Evolutionary conservation across 495 filamentous ascomycete genomes (phyloP).

Genomic region (Hypoxylon trugodes): DNA sequence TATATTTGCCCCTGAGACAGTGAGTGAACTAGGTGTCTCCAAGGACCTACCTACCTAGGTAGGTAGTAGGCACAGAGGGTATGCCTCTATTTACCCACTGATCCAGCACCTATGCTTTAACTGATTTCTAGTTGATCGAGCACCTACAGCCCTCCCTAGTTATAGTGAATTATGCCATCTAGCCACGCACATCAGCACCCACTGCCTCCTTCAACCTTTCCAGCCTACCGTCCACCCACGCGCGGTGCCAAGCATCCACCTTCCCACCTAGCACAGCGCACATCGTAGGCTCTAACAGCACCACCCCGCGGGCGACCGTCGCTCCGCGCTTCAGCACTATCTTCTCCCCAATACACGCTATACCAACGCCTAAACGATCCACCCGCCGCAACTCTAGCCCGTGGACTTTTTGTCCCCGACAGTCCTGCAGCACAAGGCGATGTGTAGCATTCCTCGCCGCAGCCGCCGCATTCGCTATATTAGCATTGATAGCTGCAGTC

Average conservation of each 20-base stretch:
- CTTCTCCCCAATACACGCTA: slow-evolving; percentile 81
- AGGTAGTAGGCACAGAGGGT: too few relatives aligned
- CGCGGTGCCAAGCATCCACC: slow-evolving; percentile 79
- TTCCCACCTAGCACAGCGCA: slow-evolving; percentile 82
- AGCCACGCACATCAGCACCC: slow-evolving; percentile 43
- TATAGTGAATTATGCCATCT: background rate
- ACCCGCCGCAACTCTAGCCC: slow-evolving; percentile 77
- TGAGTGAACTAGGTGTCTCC: too few relatives aligned
- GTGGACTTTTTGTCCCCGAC: slow-evolving; percentile 70
- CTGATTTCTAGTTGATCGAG: background rate
- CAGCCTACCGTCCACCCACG: slow-evolving; percentile 79
- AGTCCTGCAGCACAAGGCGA: slow-evolving; percentile 85
- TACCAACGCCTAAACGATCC: slow-evolving; percentile 68
- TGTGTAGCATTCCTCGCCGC: slow-evolving; percentile 67
- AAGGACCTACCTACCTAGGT: too few relatives aligned
- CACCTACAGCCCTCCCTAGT: background rate
- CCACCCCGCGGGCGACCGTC: slow-evolving; percentile 76
- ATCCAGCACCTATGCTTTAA: too few relatives aligned
- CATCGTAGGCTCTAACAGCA: slow-evolving; percentile 73
- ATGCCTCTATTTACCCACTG: too few relatives aligned
- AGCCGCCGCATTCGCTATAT: slow-evolving; percentile 20
- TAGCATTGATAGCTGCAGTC: slow-evolving; percentile 37
- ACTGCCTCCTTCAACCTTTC: slow-evolving; percentile 69
- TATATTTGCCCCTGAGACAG: too few relatives aligned
- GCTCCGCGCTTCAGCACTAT: slow-evolving; percentile 69